Percentiles rank a stretch among this genome's conserved stretches.
Conservation (phyloP, 768 basidiomycete species). For the Dioszegia crocea region DNA sequence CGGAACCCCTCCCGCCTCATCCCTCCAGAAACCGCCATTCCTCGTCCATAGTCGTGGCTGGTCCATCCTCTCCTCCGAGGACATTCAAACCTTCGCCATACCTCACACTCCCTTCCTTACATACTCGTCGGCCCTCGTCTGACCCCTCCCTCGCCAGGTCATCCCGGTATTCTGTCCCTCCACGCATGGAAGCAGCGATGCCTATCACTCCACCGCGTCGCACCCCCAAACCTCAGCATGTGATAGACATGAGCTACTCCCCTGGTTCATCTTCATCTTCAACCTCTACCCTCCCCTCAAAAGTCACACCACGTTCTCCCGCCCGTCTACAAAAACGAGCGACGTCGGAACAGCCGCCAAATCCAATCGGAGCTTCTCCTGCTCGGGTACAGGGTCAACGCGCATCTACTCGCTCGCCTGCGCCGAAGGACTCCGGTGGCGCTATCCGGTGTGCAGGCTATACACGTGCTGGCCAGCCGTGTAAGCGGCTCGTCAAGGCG, state of each 20-base stretch:
- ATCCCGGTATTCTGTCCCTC: neutral
- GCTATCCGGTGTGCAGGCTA: slow-evolving; percentile 42
- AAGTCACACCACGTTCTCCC: slow-evolving; percentile 24
- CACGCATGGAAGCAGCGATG: neutral
- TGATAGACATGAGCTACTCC: slow-evolving; percentile 3
- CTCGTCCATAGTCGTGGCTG: neutral
- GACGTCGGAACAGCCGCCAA: slow-evolving; percentile 18
- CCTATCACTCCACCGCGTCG: neutral
- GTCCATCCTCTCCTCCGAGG: neutral
- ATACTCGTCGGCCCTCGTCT: neutral
- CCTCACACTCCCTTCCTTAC: neutral
- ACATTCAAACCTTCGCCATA: slow-evolving; percentile 2
- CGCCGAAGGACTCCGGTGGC: neutral
- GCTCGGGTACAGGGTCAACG: neutral
- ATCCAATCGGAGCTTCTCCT: neutral
- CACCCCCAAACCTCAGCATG: neutral
- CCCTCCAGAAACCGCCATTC: no score
- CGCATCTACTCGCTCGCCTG: neutral
- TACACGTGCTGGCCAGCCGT: slow-evolving; percentile 41
- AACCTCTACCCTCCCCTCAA: neutral
- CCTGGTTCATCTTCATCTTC: slow-evolving; percentile 1
- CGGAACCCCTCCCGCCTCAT: neutral
- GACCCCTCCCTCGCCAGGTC: neutral
- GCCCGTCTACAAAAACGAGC: slow-evolving; percentile 22
- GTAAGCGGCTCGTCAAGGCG: slow-evolving; percentile 40